Conservation (phyloP, 1,139 yeast genomes). For the Yamadazyma siamensis region DNA sequence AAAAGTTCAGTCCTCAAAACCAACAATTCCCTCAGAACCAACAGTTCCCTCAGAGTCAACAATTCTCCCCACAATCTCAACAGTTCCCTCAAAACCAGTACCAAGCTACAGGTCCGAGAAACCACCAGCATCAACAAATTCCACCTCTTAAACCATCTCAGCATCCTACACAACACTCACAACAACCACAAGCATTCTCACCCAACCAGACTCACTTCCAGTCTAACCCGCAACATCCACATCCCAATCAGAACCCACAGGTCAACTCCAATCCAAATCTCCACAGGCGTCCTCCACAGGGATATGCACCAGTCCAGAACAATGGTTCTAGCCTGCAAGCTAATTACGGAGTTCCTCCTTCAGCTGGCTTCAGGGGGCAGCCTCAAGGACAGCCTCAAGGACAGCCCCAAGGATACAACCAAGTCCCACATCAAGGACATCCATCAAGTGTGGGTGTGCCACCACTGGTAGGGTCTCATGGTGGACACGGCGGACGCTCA, state of each 20-base stretch:
- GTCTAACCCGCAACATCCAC: conserved; percentile 6
- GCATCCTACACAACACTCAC: conserved; percentile 4
- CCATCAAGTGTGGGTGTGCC: no score
- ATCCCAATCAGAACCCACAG: conserved; percentile 1
- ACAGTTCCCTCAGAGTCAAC: conserved; percentile 16
- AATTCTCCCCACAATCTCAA: conserved; percentile 13
- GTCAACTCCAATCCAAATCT: neutral
- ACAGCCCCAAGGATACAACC: no score
- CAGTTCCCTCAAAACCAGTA: conserved; percentile 8
- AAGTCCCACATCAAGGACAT: conserved; percentile 1
- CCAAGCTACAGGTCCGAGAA: no score
- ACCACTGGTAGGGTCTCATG: no score
- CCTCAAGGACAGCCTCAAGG: neutral
- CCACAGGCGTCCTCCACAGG: neutral
- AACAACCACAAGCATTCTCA: conserved; percentile 7
- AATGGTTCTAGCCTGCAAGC: conserved; percentile 4
- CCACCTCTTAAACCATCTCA: conserved; percentile 3
- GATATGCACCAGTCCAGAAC: neutral
- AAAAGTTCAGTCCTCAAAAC: conserved; percentile 4
- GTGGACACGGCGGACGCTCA: neutral
- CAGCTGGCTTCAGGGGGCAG: conserved; percentile 3
- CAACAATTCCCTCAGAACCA: conserved; percentile 6
- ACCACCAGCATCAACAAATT: neutral
- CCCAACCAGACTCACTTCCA: conserved; percentile 3
- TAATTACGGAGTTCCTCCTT: conserved; percentile 10